Conservation (phyloP, 352 stramenopile genomes). For the Phytophthora multivora region DNA sequence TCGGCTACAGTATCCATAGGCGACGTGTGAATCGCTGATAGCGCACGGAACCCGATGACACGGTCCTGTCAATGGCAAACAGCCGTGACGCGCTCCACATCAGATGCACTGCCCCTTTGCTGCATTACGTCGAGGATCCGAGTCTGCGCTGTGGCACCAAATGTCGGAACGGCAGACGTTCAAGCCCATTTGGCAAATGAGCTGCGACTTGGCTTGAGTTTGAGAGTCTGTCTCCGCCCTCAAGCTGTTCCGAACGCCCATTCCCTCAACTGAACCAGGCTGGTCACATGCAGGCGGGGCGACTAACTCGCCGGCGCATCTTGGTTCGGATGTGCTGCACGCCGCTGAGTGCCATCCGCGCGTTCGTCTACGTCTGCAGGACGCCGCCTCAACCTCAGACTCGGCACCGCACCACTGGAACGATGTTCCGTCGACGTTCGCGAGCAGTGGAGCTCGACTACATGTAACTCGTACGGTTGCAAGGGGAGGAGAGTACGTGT, state of each 20-base stretch:
- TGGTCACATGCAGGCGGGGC: slow-evolving; percentile 16
- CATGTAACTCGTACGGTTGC: too few relatives aligned
- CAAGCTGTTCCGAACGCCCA: neutral
- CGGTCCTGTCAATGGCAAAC: slow-evolving; percentile 22
- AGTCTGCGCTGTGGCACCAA: slow-evolving; percentile 6
- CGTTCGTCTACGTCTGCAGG: slow-evolving; percentile 7
- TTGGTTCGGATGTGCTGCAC: slow-evolving; percentile 21
- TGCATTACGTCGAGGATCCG: slow-evolving; percentile 14
- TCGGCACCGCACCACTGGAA: neutral
- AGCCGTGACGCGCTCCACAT: slow-evolving; percentile 28
- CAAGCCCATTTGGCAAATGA: neutral
- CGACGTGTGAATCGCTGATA: slow-evolving; percentile 15
- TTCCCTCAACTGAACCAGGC: slow-evolving; percentile 12
- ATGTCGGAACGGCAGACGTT: slow-evolving; percentile 11
- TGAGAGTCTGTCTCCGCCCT: neutral
- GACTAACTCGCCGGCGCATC: neutral
- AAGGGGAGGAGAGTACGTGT: too few relatives aligned
- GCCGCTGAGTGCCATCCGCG: slow-evolving; percentile 7
- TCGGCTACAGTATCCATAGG: neutral
- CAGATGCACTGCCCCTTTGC: slow-evolving; percentile 18
- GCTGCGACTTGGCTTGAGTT: too few relatives aligned
- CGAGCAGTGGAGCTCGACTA: too few relatives aligned
- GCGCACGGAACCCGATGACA: neutral
- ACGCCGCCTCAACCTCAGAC: neutral
- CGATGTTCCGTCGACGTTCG: neutral